Evolutionary conservation across 2,329 filamentous ascomycete genomes (phyloP).

Genomic region (Blastomyces parvus): DNA sequence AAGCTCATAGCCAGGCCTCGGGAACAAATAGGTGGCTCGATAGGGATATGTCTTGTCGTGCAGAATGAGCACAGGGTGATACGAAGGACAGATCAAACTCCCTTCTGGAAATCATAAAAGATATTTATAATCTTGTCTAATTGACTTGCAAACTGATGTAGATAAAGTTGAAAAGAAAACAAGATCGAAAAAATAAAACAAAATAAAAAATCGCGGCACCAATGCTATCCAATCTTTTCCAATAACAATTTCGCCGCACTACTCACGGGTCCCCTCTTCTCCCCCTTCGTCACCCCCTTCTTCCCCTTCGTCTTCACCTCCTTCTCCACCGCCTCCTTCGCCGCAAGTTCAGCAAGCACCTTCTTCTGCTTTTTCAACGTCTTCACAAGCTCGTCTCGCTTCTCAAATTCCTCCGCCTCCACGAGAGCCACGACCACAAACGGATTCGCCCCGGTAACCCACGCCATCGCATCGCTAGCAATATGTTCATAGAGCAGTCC

Average conservation of each 20-base stretch:
- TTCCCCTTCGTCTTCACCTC: slow-evolving; percentile 43
- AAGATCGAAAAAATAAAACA: neutral
- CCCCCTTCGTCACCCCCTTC: slow-evolving; percentile 43
- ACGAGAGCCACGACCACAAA: slow-evolving; percentile 77
- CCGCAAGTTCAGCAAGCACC: slow-evolving; percentile 49
- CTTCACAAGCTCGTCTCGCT: slow-evolving; percentile 57
- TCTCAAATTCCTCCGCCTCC: slow-evolving; percentile 62
- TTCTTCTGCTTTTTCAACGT: slow-evolving; percentile 65
- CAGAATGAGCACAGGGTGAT: neutral
- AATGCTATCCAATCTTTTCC: slow-evolving; percentile 22
- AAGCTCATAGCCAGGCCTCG: neutral
- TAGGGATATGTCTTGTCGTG: neutral
- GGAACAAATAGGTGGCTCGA: neutral
- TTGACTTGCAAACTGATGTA: neutral
- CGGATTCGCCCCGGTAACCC: slow-evolving; percentile 77
- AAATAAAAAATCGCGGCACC: neutral
- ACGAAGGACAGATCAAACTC: neutral
- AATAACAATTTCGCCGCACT: slow-evolving; percentile 40
- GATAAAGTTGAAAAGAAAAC: neutral
- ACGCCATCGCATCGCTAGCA: slow-evolving; percentile 58
- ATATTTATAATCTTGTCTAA: neutral
- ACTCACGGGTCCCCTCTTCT: slow-evolving; percentile 33
- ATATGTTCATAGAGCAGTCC: slow-evolving; percentile 75
- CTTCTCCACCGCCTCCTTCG: slow-evolving; percentile 48
- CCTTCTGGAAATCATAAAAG: neutral